A percentile compares a stretch with the other conserved stretches of the same genome.
These are phyloP conservation scores for Loxodes magnus DNA, from an alignment of 73 alveolate genomes.

Conservation along the genomic window DNA sequence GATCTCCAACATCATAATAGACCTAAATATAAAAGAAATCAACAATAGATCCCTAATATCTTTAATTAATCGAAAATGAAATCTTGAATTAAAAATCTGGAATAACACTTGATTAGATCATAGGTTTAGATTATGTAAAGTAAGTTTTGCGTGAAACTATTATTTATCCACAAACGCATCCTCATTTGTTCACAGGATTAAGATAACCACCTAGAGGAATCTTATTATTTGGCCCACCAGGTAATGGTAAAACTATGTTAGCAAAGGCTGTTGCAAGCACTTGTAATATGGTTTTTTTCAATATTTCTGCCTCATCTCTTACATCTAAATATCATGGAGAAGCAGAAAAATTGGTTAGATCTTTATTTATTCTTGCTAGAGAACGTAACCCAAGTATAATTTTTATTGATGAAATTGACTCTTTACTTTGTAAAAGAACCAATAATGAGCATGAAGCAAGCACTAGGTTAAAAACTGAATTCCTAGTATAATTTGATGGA, in stretches of 20 bases:
- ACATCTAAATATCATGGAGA: constrained; percentile 58
- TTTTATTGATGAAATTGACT: constrained; percentile 97
- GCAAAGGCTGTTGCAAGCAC: constrained; percentile 89
- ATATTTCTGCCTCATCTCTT: constrained; percentile 68
- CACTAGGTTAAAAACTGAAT: constrained; percentile 93
- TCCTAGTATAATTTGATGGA: constrained; percentile 82
- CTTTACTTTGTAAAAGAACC: constrained; percentile 80
- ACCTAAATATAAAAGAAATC: not conserved
- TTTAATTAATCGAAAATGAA: constrained; percentile 60
- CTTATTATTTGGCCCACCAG: constrained; percentile 88
- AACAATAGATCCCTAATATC: not conserved
- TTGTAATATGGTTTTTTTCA: constrained; percentile 75
- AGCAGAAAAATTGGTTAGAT: constrained; percentile 36
- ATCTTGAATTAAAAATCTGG: constrained; percentile 55
- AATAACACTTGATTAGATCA: constrained; percentile 76
- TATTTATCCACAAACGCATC: constrained; percentile 73
- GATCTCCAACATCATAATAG: not conserved
- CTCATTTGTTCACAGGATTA: constrained; percentile 78
- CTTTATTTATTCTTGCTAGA: constrained; percentile 73
- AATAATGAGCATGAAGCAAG: constrained; percentile 89
- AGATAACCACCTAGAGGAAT: constrained; percentile 94
- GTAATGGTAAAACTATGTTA: constrained; percentile 91
- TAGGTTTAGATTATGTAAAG: constrained; percentile 77
- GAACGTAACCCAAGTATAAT: constrained; percentile 85
- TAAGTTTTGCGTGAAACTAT: constrained; percentile 75